These are phyloP conservation scores for Coniochaeta pulveracea DNA, from an alignment of 2,329 filamentous ascomycete genomes.

Conservation along the genomic window DNA sequence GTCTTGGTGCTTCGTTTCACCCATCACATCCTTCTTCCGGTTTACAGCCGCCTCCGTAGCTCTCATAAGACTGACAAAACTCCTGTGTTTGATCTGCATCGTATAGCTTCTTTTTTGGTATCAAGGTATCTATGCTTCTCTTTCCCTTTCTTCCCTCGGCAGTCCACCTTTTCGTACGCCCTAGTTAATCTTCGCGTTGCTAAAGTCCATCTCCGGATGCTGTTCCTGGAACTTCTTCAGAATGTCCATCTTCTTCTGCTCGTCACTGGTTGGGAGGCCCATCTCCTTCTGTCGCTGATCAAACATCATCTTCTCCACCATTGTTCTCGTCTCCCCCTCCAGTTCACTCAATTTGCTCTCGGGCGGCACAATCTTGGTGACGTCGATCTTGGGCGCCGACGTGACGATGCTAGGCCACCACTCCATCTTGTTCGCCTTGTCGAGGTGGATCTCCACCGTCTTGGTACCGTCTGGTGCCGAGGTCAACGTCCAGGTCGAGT, in stretches of 20 bases:
- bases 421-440: constrained; percentile 94
- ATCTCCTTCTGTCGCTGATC: constrained; percentile 95
- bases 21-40: constrained; percentile 34
- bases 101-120: neutral
- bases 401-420: constrained; percentile 96
- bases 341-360: constrained; percentile 84
- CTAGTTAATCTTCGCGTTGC: constrained; percentile 56
- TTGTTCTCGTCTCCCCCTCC: constrained; percentile 85
- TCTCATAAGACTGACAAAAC: too few species aligned
- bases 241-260: constrained; percentile 90
- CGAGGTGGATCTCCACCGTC: constrained; percentile 62
- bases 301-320: constrained; percentile 99
- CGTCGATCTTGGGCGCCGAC: constrained; percentile 81
- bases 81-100: too few species aligned
- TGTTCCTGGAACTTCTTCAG: constrained; percentile 85
- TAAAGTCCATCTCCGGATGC: constrained; percentile 63
- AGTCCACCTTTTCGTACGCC: constrained; percentile 1
- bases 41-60: too few species aligned
- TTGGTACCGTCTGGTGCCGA: constrained; percentile 53
- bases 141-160: neutral
- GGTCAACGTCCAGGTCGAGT: constrained; percentile 89
- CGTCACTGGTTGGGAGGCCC: constrained; percentile 80
- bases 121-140: neutral
- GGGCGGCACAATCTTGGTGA: constrained; percentile 88
- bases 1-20: constrained; percentile 53